Evolutionary conservation across 495 filamentous ascomycete species (phyloP).

Genomic region (Tuber magnatum): DNA sequence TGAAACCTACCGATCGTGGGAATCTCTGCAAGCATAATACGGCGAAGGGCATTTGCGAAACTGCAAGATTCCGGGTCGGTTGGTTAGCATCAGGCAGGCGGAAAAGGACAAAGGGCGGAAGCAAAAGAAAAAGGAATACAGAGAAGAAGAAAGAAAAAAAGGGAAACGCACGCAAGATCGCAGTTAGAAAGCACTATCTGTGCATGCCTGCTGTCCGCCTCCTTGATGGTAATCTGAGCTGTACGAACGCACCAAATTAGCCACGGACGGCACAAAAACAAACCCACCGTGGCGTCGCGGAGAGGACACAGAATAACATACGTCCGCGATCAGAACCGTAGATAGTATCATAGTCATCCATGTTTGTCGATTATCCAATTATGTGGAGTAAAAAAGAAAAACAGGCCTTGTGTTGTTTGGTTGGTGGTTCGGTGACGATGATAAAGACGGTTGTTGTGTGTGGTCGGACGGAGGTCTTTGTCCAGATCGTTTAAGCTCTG

Average conservation of each 20-base stretch:
- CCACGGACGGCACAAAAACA: conserved; percentile 12
- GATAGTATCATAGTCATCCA: conserved; percentile 40
- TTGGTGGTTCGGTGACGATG: neutral
- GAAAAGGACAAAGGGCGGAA: conserved; percentile 2
- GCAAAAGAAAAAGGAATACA: neutral
- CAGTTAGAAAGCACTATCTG: conserved; percentile 42
- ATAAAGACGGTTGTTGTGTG: neutral
- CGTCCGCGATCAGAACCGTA: conserved; percentile 40
- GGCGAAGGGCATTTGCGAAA: conserved; percentile 90
- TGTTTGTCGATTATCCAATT: conserved; percentile 3
- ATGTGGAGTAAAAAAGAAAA: neutral
- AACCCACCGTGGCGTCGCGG: neutral
- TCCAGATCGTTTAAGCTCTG: neutral
- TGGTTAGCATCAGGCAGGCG: neutral
- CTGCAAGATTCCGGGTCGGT: conserved; percentile 18
- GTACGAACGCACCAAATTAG: neutral
- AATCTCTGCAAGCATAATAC: conserved; percentile 86
- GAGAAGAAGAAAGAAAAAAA: neutral
- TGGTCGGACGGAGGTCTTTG: neutral
- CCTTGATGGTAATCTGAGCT: conserved; percentile 41
- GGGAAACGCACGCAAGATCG: conserved; percentile 36
- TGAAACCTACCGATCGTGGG: conserved; percentile 60
- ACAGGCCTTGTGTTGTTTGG: neutral
- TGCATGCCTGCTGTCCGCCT: conserved; percentile 37
- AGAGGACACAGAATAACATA: conserved; percentile 17